A percentile compares a stretch with the other conserved stretches of the same genome.
These are phyloP conservation scores for Croton laevigatus DNA, from an alignment of 441 rosid genomes.

Conservation along the genomic window DNA sequence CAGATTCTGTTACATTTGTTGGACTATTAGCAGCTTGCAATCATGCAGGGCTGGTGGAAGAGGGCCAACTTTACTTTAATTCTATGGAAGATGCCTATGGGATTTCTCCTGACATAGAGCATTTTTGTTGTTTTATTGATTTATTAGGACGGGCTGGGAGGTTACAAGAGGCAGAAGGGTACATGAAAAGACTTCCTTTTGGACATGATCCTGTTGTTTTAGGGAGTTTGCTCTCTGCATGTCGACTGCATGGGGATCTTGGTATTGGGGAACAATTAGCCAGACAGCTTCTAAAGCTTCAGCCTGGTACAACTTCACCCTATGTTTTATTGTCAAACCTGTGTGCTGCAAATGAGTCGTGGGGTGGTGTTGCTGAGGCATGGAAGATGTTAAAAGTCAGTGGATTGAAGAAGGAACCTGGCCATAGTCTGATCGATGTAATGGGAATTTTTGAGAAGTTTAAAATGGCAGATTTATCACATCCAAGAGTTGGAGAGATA, in stretches of 20 bases:
- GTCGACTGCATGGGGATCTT: slow-evolving; percentile 50
- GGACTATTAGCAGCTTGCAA: slow-evolving; percentile 61
- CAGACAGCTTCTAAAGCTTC: slow-evolving; percentile 40
- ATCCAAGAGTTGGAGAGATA: slow-evolving; percentile 42
- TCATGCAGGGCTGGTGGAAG: slow-evolving; percentile 55
- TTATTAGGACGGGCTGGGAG: slow-evolving; percentile 65
- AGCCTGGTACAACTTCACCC: slow-evolving; percentile 48
- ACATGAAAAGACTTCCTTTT: slow-evolving; percentile 32
- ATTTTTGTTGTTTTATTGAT: slow-evolving; percentile 64
- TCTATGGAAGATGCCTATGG: slow-evolving; percentile 46
- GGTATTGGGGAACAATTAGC: slow-evolving; percentile 45
- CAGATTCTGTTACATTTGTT: slow-evolving; percentile 55
- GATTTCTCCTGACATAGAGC: slow-evolving; percentile 50
- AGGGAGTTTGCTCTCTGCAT: slow-evolving; percentile 62
- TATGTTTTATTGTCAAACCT: slow-evolving; percentile 55
- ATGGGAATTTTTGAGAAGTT: slow-evolving; percentile 43
- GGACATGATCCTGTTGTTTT: slow-evolving; percentile 45
- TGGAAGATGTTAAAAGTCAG: slow-evolving; percentile 58
- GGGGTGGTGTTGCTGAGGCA: slow-evolving; percentile 51
- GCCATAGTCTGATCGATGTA: slow-evolving; percentile 50
- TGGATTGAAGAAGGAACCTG: slow-evolving; percentile 64
- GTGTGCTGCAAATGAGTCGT: slow-evolving; percentile 58
- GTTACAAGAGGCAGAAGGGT: slow-evolving; percentile 46
- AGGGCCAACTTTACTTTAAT: slow-evolving; percentile 44
- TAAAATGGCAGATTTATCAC: slow-evolving; percentile 44